These are phyloP conservation scores for Stentor coeruleus DNA, from an alignment of 73 alveolate genomes.

Conservation along the genomic window DNA sequence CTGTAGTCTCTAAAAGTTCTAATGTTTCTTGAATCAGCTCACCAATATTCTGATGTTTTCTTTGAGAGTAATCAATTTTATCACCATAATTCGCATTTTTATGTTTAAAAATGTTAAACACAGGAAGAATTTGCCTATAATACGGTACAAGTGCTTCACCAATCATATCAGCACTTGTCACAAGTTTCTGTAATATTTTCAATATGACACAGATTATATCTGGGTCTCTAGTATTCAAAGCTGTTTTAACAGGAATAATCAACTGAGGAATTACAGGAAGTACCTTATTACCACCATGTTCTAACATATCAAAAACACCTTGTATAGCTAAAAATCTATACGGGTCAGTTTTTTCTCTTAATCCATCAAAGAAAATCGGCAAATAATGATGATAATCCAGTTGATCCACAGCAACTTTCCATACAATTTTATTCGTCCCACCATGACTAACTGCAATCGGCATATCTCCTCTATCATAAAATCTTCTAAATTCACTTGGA, in stretches of 20 bases:
- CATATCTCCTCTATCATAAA: slow-evolving; percentile 94
- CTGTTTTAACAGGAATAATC: slow-evolving; percentile 62
- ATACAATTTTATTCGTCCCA: slow-evolving; percentile 89
- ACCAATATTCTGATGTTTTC: slow-evolving; percentile 75
- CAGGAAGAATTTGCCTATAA: slow-evolving; percentile 98
- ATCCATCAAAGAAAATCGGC: slow-evolving; percentile 99
- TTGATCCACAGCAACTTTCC: slow-evolving; percentile 95
- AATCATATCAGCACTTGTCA: slow-evolving; percentile 88
- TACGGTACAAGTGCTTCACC: slow-evolving; percentile 99
- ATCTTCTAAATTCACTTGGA: slow-evolving; percentile 82
- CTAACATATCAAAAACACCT: slow-evolving; percentile 95
- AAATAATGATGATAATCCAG: slow-evolving; percentile 98
- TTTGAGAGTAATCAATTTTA: slow-evolving; percentile 93
- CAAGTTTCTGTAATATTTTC: slow-evolving; percentile 95
- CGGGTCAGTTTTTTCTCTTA: slow-evolving; percentile 81
- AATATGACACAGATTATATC: slow-evolving; percentile 94
- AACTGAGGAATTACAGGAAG: slow-evolving; percentile 99
- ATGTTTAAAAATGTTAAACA: slow-evolving; percentile 92
- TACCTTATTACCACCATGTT: slow-evolving; percentile 95
- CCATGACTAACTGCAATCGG: slow-evolving; percentile 91
- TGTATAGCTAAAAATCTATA: slow-evolving; percentile 98
- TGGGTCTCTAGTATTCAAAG: slow-evolving; percentile 97
- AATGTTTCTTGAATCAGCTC: slow-evolving; percentile 38
- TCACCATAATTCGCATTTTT: slow-evolving; percentile 92
- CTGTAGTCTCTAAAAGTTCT: slow-evolving; percentile 86